Evolutionary conservation across 306 rosid genomes (phyloP), one percentile per base, ranked within the genome.

Genomic region (Luffa aegyptiaca): DNA sequence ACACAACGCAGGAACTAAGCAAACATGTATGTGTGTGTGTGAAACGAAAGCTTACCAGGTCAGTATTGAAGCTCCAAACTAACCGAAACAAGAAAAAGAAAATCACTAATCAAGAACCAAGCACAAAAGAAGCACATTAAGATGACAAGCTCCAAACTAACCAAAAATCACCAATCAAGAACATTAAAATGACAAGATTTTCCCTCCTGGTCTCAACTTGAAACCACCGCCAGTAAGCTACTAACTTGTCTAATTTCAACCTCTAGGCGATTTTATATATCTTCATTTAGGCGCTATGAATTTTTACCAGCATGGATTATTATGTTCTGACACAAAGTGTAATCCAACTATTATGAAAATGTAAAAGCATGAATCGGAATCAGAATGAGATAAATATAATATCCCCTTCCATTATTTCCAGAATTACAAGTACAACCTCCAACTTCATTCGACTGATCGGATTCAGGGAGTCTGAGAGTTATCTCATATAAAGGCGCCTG

Each of bases 401-500:
- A n/a, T 9, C 6, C 52, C 33, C 52, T 51, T 2, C 57, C n/a
- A 26, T 46, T 5, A 61, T 76, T 37, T 56, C 17, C 31, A 0
- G 33, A 76, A 51, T 13, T n/a, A 70, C 41, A 82, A 81, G 80
- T 55, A 84, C 41, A 42, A 91, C 98, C 97, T 84, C 85, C 83
- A 62, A 20, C 75, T 18, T 78, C 85, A n/a, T 56, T 77, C 46
- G 74, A 71, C 62, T 41, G 64, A 59, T 74, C 81, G 20, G 8
- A 8, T 6, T 70, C 55, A 49, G 20, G 77, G 13, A 88, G 84
- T 63, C 84, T 88, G 2, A 92, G 91, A 76, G 86, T 86, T 10
- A 91, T 89, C 81, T 90, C 97, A 51, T 83, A 91, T 0, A 87
- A 73, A 1, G 95, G 93, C 12, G 88, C 82, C 58, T 88, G 92